A percentile compares a stretch with the other conserved stretches of the same genome.
Conservation (phyloP, 129 eudicot genomes). For the Tagetes erecta region DNA sequence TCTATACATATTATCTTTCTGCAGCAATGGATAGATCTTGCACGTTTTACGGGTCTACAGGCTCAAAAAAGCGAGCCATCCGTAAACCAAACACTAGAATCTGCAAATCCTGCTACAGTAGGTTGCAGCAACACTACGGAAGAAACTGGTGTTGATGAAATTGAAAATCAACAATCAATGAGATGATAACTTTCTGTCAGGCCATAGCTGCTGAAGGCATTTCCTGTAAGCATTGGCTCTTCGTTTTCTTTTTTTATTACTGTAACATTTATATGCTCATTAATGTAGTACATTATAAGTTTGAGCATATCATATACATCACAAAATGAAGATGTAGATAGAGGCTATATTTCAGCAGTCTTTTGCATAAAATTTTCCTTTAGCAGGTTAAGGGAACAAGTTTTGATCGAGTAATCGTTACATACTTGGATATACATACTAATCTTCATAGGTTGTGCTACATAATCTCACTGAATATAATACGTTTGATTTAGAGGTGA, state of each 20-base stretch:
- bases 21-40: slow-evolving; percentile 99
- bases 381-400: slow-evolving; percentile 18
- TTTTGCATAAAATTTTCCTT: background rate
- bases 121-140: slow-evolving; percentile 62
- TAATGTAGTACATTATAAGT: slow-evolving; percentile 22
- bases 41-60: slow-evolving; percentile 85
- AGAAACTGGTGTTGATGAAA: slow-evolving; percentile 62
- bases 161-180: slow-evolving; percentile 42
- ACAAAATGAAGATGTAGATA: slow-evolving; percentile 27
- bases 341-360: slow-evolving; percentile 10
- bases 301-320: slow-evolving; percentile 28
- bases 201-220: slow-evolving; percentile 23
- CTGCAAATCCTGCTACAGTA: slow-evolving; percentile 49
- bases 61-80: slow-evolving; percentile 60
- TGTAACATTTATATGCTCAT: slow-evolving; percentile 12
- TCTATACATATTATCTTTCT: slow-evolving; percentile 15
- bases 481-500: background rate
- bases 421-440: slow-evolving; percentile 12
- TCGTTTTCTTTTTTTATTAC: background rate
- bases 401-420: slow-evolving; percentile 27
- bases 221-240: slow-evolving; percentile 28
- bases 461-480: slow-evolving; percentile 1
- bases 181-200: slow-evolving; percentile 34
- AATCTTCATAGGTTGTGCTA: background rate
- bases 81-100: slow-evolving; percentile 37